phyloP scores from a whole-genome alignment of 768 basidiomycete genomes.

The Russula brevipes region DNA sequence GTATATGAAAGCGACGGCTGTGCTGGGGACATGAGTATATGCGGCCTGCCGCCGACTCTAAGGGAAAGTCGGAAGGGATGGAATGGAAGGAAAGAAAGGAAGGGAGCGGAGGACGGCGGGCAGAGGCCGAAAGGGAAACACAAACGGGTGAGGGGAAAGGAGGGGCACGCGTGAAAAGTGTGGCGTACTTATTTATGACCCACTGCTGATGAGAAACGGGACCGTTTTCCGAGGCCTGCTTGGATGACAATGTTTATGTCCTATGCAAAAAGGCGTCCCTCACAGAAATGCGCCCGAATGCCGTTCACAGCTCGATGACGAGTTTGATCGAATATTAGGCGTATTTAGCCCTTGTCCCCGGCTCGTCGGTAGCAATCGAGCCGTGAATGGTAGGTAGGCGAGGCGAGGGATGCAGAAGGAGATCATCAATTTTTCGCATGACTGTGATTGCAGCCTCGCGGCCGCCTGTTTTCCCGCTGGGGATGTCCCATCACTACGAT shows the following conservation, averaged over 20 bases:
- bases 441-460: too few relatives aligned
- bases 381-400: too few relatives aligned
- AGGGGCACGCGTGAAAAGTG: neutral
- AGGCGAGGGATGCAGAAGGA: too few relatives aligned
- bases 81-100: neutral
- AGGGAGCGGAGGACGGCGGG: neutral
- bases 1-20: neutral
- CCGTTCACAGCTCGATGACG: neutral
- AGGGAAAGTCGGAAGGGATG: too few relatives aligned
- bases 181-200: conserved; percentile 7
- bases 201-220: neutral
- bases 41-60: too few relatives aligned
- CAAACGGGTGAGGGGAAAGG: neutral
- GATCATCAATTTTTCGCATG: too few relatives aligned
- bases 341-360: too few relatives aligned
- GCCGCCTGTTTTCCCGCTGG: too few relatives aligned
- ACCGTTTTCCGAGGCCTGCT: neutral
- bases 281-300: neutral
- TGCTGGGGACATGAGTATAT: neutral
- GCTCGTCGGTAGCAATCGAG: too few relatives aligned
- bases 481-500: too few relatives aligned
- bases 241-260: neutral
- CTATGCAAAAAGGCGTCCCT: neutral
- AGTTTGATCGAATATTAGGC: too few relatives aligned
- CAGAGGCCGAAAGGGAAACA: neutral